These are phyloP conservation scores for Tetrahymena elliotti DNA, from an alignment of 73 alveolate species.

Conservation along the genomic window DNA sequence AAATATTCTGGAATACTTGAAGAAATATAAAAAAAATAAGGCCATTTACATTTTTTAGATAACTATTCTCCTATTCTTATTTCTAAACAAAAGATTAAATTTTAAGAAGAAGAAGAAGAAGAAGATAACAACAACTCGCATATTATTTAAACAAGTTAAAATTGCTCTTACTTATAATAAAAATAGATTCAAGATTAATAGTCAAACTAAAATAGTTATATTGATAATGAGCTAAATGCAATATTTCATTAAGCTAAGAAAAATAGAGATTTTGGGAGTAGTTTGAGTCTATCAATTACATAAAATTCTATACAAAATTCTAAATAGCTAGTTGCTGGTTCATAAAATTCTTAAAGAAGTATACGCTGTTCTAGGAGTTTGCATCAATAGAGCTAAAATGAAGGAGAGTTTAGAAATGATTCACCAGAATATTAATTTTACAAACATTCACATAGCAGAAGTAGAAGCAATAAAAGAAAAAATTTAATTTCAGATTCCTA, in stretches of 20 bases:
- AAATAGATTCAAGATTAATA: neutral
- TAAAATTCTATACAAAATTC: neutral
- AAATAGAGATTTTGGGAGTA: neutral
- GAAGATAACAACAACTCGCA: neutral
- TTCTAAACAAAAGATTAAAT: neutral
- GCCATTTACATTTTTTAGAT: neutral
- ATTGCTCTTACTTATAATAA: neutral
- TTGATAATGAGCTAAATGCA: neutral
- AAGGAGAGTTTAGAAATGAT: neutral
- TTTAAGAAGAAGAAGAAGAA: neutral
- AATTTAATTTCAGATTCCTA: neutral
- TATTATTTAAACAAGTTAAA: neutral
- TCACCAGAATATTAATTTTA: neutral
- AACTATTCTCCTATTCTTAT: neutral
- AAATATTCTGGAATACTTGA: neutral
- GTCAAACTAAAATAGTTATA: neutral
- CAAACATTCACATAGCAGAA: neutral
- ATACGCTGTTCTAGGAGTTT: neutral
- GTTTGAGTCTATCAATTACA: neutral
- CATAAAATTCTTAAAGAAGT: neutral
- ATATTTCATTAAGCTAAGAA: neutral
- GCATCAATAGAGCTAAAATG: neutral
- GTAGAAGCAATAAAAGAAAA: neutral
- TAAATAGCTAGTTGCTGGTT: neutral
- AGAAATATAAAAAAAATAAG: neutral